Base-by-base conservation (phyloP, 768 basidiomycete genomes). In the Phlebiopsis gigantea region DNA sequence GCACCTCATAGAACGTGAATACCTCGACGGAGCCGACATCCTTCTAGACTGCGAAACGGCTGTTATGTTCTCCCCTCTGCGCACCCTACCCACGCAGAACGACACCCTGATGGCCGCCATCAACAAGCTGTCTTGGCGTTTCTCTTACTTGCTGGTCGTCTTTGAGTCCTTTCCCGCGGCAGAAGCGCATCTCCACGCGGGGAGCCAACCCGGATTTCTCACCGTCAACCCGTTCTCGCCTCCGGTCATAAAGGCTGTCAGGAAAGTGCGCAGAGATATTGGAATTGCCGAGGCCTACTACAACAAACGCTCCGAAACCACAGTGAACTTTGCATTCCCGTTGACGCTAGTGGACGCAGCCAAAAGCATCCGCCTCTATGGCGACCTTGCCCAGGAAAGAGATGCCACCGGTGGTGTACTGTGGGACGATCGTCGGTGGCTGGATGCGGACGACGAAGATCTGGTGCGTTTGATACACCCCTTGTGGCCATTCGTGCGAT, bases 221-320 rank as follows among this genome's bases (percentile, higher is more conserved):
- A 21, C 55, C 22, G 29, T 54, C 29, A 75, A 76, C 53, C 79
- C 83, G 0, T 89, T 85, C 63, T 80, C 86, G 0, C 81, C 82
- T 2, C 84, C 87, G 0, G 77, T 87, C 39, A 62, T 88, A 55
- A 90, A 86, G 61, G 83, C 87, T 0, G 71, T 91, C 62, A 84
- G 80, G 68, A 87, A 80, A 65, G 77, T 93, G 28, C 72, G 81
- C 56, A 73, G 90, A 53, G 80, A 83, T 59, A 51, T 91, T 22
- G 76, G 69, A 22, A 81, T 93, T 15, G 75, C 80, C 0, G 85
- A 85, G 58, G 87, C 78, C 1, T 84, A 75, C 60, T 75, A 75
- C 45, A 75, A 74, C 44, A 85, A 84, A 66, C 62, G 77, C 15
- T 50, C 64, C 15, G 69, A 58, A 0, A 79, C 81, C 19, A 59